Conservation (phyloP, 345 rosid genomes). For the Eutrema heterophyllum region DNA sequence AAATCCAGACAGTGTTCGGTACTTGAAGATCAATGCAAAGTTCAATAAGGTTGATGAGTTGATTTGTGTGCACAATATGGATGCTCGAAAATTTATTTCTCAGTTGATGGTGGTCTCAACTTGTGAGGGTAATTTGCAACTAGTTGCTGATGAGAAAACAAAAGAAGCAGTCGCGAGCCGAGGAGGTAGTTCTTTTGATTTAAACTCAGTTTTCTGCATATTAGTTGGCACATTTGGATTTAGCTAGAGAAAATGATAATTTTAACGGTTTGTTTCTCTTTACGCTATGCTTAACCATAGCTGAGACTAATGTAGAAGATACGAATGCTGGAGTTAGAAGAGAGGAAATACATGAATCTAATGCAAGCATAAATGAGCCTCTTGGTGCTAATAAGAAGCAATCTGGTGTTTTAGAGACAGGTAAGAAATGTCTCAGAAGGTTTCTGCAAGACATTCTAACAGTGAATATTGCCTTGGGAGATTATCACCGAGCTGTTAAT, state of each 20-base stretch:
- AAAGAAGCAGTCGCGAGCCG: constrained; percentile 12
- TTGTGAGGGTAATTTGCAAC: constrained; percentile 30
- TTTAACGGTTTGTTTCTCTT: constrained; percentile 11
- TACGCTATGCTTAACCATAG: constrained; percentile 10
- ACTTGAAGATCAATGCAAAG: constrained; percentile 79
- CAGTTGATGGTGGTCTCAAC: constrained; percentile 53
- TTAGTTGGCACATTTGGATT: not conserved
- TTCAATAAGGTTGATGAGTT: constrained; percentile 72
- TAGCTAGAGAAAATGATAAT: not conserved
- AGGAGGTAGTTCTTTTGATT: constrained; percentile 36
- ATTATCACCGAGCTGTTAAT: not conserved
- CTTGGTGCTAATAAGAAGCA: constrained; percentile 42
- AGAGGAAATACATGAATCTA: constrained; percentile 23
- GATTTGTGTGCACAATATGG: constrained; percentile 67
- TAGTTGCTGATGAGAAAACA: constrained; percentile 34
- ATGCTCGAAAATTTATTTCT: constrained; percentile 74
- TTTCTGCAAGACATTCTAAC: not conserved
- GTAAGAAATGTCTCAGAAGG: constrained; percentile 29
- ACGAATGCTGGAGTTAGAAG: constrained; percentile 12
- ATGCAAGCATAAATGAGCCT: constrained; percentile 29
- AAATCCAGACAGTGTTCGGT: constrained; percentile 72
- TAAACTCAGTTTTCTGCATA: not conserved
- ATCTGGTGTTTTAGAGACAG: constrained; percentile 43
- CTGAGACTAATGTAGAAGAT: constrained; percentile 29
- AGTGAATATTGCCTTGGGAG: not conserved